These are phyloP conservation scores for Lachnellula occidentalis DNA, from an alignment of 2,329 filamentous ascomycete species.

Conservation along the genomic window DNA sequence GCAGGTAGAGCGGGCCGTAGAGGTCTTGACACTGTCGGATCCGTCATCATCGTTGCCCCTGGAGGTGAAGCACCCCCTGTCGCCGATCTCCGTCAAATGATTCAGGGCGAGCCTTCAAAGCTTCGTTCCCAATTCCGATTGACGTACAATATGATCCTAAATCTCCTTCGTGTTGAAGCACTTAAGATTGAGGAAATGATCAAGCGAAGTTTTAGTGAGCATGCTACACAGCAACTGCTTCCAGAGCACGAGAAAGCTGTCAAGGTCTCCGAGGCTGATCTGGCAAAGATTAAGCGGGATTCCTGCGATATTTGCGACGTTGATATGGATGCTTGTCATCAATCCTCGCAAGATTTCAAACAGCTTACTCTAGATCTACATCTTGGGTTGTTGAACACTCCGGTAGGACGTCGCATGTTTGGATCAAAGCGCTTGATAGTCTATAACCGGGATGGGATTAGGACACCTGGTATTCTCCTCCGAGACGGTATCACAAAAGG, in stretches of 20 bases:
- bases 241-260: conserved; percentile 96
- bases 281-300: conserved; percentile 85
- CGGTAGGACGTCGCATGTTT: conserved; percentile 77
- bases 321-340: conserved; percentile 74
- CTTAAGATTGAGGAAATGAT: conserved; percentile 99
- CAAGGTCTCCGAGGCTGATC: conserved; percentile 82
- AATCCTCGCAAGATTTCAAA: conserved; percentile 74
- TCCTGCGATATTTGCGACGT: conserved; percentile 75
- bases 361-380: conserved; percentile 78
- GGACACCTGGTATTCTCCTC: conserved; percentile 75
- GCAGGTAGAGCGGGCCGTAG: conserved; percentile 88
- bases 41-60: conserved; percentile 86
- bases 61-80: conserved; percentile 85
- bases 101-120: conserved; percentile 91
- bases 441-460: conserved; percentile 77
- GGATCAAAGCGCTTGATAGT: conserved; percentile 70
- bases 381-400: conserved; percentile 68
- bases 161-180: conserved; percentile 88
- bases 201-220: conserved; percentile 97
- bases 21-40: conserved; percentile 87
- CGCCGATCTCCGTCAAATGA: conserved; percentile 81
- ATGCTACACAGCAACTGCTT: conserved; percentile 88
- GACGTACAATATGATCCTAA: conserved; percentile 99
- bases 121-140: conserved; percentile 91
- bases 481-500: conserved; percentile 67